These are phyloP conservation scores for Calvatia gigantea DNA, from an alignment of 768 basidiomycete genomes.

Conservation along the genomic window DNA sequence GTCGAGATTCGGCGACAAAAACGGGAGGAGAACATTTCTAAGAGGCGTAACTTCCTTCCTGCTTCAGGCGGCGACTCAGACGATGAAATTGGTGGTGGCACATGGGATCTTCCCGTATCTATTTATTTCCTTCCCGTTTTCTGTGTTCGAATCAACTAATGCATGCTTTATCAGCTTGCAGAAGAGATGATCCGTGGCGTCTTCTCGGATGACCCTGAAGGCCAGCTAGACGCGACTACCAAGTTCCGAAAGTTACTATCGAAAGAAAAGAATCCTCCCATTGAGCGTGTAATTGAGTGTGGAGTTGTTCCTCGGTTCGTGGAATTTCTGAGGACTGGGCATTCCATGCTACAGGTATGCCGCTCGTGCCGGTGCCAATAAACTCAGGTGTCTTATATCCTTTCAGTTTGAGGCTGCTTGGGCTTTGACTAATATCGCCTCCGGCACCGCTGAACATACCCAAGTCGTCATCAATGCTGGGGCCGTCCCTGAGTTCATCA, in stretches of 20 bases:
- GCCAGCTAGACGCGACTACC: conserved; percentile 94
- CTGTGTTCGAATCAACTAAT: conserved; percentile 13
- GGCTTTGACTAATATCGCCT: conserved; percentile 97
- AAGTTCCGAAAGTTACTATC: conserved; percentile 98
- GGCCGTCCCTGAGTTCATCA: conserved; percentile 97
- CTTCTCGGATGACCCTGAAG: conserved; percentile 87
- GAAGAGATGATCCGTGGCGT: conserved; percentile 93
- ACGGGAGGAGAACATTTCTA: conserved; percentile 97
- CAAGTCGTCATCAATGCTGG: conserved; percentile 94
- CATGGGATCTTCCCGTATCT: conserved; percentile 78
- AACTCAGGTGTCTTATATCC: conserved; percentile 6
- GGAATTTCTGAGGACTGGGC: conserved; percentile 79
- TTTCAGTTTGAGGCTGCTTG: conserved; percentile 92
- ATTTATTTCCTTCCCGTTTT: conserved; percentile 13
- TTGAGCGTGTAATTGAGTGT: conserved; percentile 97
- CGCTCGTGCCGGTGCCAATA: conserved; percentile 6
- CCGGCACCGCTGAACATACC: conserved; percentile 97
- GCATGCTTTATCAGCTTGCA: conserved; percentile 49
- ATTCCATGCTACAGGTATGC: conserved; percentile 81
- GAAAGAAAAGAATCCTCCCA: conserved; percentile 99
- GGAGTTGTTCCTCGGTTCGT: conserved; percentile 97
- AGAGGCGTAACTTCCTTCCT: conserved; percentile 91
- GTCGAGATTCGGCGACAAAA: conserved; percentile 99
- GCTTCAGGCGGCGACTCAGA: conserved; percentile 78
- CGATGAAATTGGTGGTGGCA: conserved; percentile 72